Evolutionary conservation across 2,329 filamentous ascomycete genomes (phyloP).

Genomic region (Fusarium praegraminearum): DNA sequence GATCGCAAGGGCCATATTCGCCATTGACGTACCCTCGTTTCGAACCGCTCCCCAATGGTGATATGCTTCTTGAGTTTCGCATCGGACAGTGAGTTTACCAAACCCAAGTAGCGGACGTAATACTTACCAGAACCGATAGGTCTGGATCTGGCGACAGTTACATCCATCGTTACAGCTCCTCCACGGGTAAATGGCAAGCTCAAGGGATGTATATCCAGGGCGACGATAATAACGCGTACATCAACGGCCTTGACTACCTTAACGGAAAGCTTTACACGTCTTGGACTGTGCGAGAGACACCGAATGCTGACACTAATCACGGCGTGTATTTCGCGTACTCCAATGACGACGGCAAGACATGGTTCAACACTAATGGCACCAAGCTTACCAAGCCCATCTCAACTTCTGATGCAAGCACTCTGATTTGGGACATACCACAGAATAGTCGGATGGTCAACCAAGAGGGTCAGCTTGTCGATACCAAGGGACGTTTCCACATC

Average conservation of each 20-base stretch:
- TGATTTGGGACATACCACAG: conserved; percentile 32
- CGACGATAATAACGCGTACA: conserved; percentile 37
- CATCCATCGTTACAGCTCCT: conserved; percentile 38
- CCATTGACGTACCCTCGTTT: conserved; percentile 35
- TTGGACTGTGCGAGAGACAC: conserved; percentile 35
- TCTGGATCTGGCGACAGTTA: conserved; percentile 36
- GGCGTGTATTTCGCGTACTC: conserved; percentile 38
- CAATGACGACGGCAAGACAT: conserved; percentile 31
- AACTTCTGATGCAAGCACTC: conserved; percentile 18
- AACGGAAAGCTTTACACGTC: conserved; percentile 35
- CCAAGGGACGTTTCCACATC: conserved; percentile 26
- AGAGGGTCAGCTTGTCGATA: conserved; percentile 29
- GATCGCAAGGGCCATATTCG: conserved; percentile 23
- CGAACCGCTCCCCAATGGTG: conserved; percentile 19
- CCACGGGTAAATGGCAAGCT: conserved; percentile 28
- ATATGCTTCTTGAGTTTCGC: conserved; percentile 28
- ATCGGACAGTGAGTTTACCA: conserved; percentile 27
- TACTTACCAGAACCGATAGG: background rate
- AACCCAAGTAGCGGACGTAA: accelerated
- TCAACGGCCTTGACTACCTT: conserved; percentile 27
- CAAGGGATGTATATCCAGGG: conserved; percentile 36
- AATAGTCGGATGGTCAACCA: conserved; percentile 39
- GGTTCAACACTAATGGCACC: conserved; percentile 27
- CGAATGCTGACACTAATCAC: conserved; percentile 33
- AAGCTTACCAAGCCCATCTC: conserved; percentile 23